A percentile compares a stretch with the other conserved stretches of the same genome.
These are phyloP conservation scores for Sporormia fimetaria DNA, from an alignment of 495 filamentous ascomycete species.

Conservation along the genomic window DNA sequence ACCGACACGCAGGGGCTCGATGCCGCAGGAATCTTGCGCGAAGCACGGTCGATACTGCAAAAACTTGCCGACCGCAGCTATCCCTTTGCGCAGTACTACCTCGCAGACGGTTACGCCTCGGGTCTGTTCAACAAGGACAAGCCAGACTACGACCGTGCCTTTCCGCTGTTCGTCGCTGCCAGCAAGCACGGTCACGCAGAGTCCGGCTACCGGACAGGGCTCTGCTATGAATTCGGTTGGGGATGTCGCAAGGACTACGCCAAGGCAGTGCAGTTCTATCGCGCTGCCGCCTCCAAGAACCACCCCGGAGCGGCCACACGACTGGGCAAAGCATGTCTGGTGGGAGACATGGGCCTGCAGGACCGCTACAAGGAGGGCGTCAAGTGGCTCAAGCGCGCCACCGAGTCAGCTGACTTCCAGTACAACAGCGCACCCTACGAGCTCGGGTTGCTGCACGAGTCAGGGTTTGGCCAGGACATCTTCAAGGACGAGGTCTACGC, in stretches of 20 bases:
- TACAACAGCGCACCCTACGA: conserved; percentile 92
- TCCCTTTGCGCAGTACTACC: conserved; percentile 95
- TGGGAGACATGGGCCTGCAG: conserved; percentile 72
- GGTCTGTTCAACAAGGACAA: conserved; percentile 90
- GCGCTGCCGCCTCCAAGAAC: conserved; percentile 78
- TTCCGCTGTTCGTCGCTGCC: conserved; percentile 81
- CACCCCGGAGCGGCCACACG: conserved; percentile 92
- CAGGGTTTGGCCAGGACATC: conserved; percentile 81
- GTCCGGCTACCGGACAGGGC: conserved; percentile 80
- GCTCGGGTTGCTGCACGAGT: conserved; percentile 75
- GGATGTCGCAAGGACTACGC: conserved; percentile 75
- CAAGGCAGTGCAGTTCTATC: conserved; percentile 88
- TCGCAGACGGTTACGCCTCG: conserved; percentile 86
- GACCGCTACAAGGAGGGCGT: conserved; percentile 84
- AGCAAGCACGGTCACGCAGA: conserved; percentile 97
- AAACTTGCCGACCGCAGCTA: conserved; percentile 75
- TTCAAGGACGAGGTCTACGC: conserved; percentile 85
- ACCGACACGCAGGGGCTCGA: conserved; percentile 14
- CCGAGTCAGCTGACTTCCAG: conserved; percentile 77
- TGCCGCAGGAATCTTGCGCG: conserved; percentile 61
- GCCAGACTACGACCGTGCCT: conserved; percentile 79
- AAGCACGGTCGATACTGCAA: conserved; percentile 80
- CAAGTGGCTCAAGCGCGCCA: conserved; percentile 91
- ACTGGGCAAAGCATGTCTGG: conserved; percentile 79
- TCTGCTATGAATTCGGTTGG: conserved; percentile 99